phyloP scores from a whole-genome alignment of 306 rosid species.

The Leucaena leucocephala region DNA sequence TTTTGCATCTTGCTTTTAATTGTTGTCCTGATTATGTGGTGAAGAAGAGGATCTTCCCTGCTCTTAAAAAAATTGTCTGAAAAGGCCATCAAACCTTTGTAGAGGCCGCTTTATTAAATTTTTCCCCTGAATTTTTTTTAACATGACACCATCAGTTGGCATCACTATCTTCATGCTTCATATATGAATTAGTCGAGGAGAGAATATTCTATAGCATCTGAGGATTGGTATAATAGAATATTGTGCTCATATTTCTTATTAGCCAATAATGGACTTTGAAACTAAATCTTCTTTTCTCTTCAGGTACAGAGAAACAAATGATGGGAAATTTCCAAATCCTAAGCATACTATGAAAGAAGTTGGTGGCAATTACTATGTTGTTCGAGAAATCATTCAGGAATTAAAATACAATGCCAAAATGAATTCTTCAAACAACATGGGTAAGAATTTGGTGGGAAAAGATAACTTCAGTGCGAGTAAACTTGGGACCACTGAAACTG shows the following conservation, averaged over 20 bases:
- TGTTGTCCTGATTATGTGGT: constrained; percentile 11
- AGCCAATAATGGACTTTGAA: no score
- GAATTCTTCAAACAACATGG: constrained; percentile 29
- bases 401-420: constrained; percentile 46
- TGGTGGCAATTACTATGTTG: constrained; percentile 57
- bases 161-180: not conserved
- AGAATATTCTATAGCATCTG: constrained; percentile 7
- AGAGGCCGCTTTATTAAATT: not conserved
- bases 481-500: constrained; percentile 22
- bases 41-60: constrained; percentile 15
- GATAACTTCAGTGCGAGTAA: constrained; percentile 10
- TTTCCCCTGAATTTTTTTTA: constrained; percentile 14
- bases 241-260: not conserved
- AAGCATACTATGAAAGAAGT: constrained; percentile 40
- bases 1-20: not conserved
- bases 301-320: constrained; percentile 65
- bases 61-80: not conserved
- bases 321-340: constrained; percentile 56
- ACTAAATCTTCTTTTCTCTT: constrained; percentile 18
- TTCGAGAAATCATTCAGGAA: constrained; percentile 61
- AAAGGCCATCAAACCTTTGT: not conserved
- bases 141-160: not conserved
- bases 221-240: not conserved
- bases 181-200: constrained; percentile 10
- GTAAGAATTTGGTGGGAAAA: constrained; percentile 31